Evolutionary conservation across 805 yeast genomes (phyloP), one percentile per base, ranked within the genome.

Genomic region (Zygoascus flipseniorum): DNA sequence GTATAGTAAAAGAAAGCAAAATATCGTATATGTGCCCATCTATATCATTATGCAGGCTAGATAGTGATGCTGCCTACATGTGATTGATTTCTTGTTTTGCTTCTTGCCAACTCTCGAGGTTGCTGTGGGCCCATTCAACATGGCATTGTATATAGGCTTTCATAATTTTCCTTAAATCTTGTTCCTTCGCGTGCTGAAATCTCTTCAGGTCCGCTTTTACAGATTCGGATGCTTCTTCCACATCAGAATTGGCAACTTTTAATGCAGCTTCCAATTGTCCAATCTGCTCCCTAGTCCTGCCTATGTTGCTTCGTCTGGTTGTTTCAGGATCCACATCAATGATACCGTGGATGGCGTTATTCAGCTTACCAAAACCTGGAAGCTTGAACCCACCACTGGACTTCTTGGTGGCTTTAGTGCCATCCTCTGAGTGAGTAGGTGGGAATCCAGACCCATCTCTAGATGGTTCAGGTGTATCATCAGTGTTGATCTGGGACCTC

Each of bases 271-370:
- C 76, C 51, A 79, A 69, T 50, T 73, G 75, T 13, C 69, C 59
- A 28, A 83, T 77, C 54, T 73, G 76, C 51, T 71, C 76, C 47
- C 69, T 65, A 9, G 74, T 71, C 66, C 71, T 74, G 8, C 72
- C 72, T 48, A 75, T 69, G 57, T 69, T 72, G 49, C 76, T 80
- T 51, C 82, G 76, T 18, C 87, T 71, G 1, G 83, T 74, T n/a
- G 78, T 71, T 53, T 81, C 85, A 0, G 88, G 86, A 58, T 83
- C 84, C 35, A 76, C 79, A 55, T 83, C 86, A 60, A 83, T 80
- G 47, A 83, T 77, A 47, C 82, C 85, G 60, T 80, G 83, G 43
- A 77, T 66, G 11, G 78, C 76, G 43, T 65, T 70, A 42, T 82
- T 77, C 16, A 83, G 65, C 18, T 78, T 76, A 28, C 73, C 68